These are phyloP conservation scores for Omphalea diandra DNA, from an alignment of 441 rosid genomes.

Conservation along the genomic window DNA sequence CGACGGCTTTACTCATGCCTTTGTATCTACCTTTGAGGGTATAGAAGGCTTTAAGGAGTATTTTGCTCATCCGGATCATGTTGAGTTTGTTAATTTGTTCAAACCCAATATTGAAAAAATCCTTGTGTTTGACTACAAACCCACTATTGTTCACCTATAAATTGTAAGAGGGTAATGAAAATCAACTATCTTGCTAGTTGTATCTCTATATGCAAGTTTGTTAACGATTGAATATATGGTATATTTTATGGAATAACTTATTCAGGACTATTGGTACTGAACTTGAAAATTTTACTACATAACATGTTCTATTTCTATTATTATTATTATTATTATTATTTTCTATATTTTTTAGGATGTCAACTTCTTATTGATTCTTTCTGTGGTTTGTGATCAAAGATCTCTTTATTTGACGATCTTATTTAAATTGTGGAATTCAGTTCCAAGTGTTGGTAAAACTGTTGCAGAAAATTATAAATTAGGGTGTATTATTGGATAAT, in stretches of 20 bases:
- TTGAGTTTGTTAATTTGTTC: slow-evolving; percentile 45
- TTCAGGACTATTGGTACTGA: neutral
- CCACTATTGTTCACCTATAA: slow-evolving; percentile 38
- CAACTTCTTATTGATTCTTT: neutral
- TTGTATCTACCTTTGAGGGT: slow-evolving; percentile 58
- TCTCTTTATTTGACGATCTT: neutral
- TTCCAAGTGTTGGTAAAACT: neutral
- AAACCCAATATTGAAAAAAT: slow-evolving; percentile 47
- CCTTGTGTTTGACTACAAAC: slow-evolving; percentile 51
- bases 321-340: too few species aligned
- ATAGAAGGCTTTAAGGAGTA: slow-evolving; percentile 53
- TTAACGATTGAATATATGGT: neutral
- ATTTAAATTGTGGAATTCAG: neutral
- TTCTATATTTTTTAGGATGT: too few species aligned
- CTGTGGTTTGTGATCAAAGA: neutral
- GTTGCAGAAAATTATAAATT: neutral
- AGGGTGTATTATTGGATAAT: too few species aligned
- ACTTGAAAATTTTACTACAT: neutral
- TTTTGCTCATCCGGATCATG: slow-evolving; percentile 52
- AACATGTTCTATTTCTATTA: too few species aligned
- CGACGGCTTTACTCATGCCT: slow-evolving; percentile 65
- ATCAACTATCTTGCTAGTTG: neutral
- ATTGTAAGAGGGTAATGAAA: neutral
- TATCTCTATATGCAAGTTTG: neutral
- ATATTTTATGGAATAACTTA: neutral